Evolutionary conservation across 768 basidiomycete genomes (phyloP), one percentile per base, ranked within the genome.

Genomic region (Suillus subalutaceus): DNA sequence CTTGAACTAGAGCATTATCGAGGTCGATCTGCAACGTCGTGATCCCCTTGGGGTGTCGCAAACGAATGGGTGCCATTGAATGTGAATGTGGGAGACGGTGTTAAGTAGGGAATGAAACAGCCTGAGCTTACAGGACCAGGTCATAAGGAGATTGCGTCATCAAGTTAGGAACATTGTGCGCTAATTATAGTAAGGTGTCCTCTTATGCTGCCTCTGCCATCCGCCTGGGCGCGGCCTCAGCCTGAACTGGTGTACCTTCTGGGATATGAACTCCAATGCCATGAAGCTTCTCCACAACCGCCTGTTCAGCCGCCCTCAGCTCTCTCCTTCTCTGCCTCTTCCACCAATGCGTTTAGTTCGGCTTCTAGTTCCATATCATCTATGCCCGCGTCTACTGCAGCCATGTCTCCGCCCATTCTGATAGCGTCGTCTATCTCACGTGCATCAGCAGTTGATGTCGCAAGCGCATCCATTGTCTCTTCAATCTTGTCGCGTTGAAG

Each of bases 41-140:
- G 37, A 93, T 87, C 38, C 96, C 96, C 72, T 90, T 86, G 16
- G 96, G 92, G 77, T 96, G 91, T 67, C 96, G 86, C 4, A 98
- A 81, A 32, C 96, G 90, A 46, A 97, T 69, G 53, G 87, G 85
- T 9, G 88, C 85, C 92, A 93, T 52, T 15, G 13, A 15, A 93
- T 4, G 44, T 46, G 4, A 6, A 7, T 61, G 41, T 41, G 59
- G 18, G 26, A 32, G 41, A 64, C 20, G n/a, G 15, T n/a, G 18
- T 30, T 44, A 41, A 13, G 15, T 26, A 32, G 52, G 52, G 69
- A 69, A 44, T 56, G 23, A 2, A 26, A 13, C 37, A 10, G 67
- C 32, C 66, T 8, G 67, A 50, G 23, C 23, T 13, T 1, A n/a
- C 13, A 41, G 5, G 40, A 15, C 12, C 40, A 41, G 40, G 40